phyloP scores from a whole-genome alignment of 345 rosid species.

The Lumnitzera racemosa region DNA sequence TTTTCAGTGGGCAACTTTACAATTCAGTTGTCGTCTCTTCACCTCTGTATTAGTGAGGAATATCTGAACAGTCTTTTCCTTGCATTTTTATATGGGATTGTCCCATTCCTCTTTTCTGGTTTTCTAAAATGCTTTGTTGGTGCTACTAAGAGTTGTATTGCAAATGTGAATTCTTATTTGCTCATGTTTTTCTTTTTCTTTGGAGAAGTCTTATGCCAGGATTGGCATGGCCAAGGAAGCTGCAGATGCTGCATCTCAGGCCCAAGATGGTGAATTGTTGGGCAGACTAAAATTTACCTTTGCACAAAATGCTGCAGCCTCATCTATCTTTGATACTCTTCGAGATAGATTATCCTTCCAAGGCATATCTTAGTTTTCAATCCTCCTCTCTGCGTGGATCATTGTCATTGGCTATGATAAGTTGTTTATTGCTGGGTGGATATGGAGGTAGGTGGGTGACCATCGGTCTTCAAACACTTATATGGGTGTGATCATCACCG shows the following conservation, averaged over 20 bases:
- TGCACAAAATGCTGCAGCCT: conserved; percentile 72
- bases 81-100: too few relatives aligned
- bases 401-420: too few relatives aligned
- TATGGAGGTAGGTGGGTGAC: too few relatives aligned
- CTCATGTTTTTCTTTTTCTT: not conserved
- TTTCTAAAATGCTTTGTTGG: not conserved
- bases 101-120: too few relatives aligned
- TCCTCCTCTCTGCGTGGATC: not conserved
- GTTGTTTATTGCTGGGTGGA: too few relatives aligned
- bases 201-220: conserved; percentile 74
- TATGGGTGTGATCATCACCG: too few relatives aligned
- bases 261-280: conserved; percentile 88
- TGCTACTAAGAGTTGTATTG: not conserved
- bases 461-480: too few relatives aligned
- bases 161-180: not conserved
- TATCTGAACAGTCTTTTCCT: too few relatives aligned
- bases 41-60: too few relatives aligned
- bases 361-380: conserved; percentile 39
- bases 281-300: conserved; percentile 78
- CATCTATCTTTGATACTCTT: conserved; percentile 81
- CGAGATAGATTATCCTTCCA: conserved; percentile 76
- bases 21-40: too few relatives aligned
- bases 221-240: conserved; percentile 99
- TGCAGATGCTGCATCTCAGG: conserved; percentile 93
- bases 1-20: too few relatives aligned